Evolutionary conservation across 805 yeast species (phyloP).

Genomic region (Zygosaccharomyces kombuchaensis): DNA sequence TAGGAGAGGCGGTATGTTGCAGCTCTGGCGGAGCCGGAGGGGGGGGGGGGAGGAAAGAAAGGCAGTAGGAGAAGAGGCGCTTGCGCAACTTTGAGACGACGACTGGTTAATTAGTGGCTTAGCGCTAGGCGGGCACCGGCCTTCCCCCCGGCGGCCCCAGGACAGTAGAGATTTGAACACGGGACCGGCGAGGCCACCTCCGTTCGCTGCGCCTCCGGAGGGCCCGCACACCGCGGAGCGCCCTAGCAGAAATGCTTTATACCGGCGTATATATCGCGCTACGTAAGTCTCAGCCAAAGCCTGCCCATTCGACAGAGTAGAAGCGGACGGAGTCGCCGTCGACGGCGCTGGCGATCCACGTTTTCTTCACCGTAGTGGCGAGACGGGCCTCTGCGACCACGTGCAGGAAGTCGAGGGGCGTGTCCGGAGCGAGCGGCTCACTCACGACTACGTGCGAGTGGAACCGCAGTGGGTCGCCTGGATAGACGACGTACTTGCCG

Average conservation of each 20-base stretch:
- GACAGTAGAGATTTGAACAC: not conserved
- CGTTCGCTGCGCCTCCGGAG: not conserved
- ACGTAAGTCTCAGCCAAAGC: slow-evolving; percentile 59
- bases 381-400: slow-evolving; percentile 83
- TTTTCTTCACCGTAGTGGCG: slow-evolving; percentile 88
- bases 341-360: slow-evolving; percentile 58
- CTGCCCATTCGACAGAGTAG: slow-evolving; percentile 93
- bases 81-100: slow-evolving; percentile 3
- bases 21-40: not conserved
- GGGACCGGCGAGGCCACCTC: too few species aligned
- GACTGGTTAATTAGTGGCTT: not conserved
- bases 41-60: too few species aligned
- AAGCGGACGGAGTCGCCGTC: slow-evolving; percentile 36
- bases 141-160: too few species aligned
- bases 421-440: slow-evolving; percentile 43
- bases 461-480: slow-evolving; percentile 88
- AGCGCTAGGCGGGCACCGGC: not conserved
- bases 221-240: not conserved
- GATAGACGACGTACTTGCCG: slow-evolving; percentile 82
- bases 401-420: slow-evolving; percentile 50
- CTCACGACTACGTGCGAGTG: slow-evolving; percentile 79
- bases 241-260: too few species aligned
- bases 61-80: not conserved
- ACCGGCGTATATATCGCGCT: too few species aligned
- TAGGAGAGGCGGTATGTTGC: not conserved